A percentile compares a stretch with the other conserved stretches of the same genome.
Evolutionary conservation across 352 stramenopile genomes (phyloP).

Genomic region (Phytophthora melonis): DNA sequence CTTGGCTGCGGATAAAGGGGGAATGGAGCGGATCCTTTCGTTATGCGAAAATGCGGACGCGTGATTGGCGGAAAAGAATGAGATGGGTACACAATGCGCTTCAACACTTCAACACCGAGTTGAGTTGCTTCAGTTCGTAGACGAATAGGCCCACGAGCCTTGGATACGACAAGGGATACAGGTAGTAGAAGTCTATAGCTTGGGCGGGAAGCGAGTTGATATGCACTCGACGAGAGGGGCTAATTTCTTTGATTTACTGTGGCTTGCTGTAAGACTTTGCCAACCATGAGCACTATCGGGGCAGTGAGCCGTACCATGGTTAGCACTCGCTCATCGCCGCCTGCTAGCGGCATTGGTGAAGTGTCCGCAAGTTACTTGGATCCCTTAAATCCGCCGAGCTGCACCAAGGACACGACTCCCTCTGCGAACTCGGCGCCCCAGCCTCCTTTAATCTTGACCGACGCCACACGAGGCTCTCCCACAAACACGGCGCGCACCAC

Average conservation of each 20-base stretch:
- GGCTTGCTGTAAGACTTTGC: too few species aligned
- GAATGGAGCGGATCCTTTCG: not conserved
- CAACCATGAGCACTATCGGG: too few species aligned
- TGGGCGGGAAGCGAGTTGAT: too few species aligned
- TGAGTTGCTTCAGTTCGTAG: not conserved
- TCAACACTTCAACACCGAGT: not conserved
- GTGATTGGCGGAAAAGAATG: constrained; percentile 2
- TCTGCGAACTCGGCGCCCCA: constrained; percentile 77
- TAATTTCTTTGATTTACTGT: too few species aligned
- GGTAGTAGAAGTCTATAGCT: too few species aligned
- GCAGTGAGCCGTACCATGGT: too few species aligned
- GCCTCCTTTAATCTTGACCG: constrained; percentile 81
- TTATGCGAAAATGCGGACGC: not conserved
- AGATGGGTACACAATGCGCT: not conserved
- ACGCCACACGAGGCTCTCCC: constrained; percentile 77
- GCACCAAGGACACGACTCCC: constrained; percentile 65
- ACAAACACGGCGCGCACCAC: constrained; percentile 83
- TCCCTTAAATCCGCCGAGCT: constrained; percentile 74
- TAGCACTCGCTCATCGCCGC: not conserved
- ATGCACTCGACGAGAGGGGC: too few species aligned
- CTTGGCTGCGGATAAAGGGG: not conserved
- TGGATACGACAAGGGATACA: too few species aligned
- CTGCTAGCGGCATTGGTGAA: not conserved
- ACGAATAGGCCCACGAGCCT: too few species aligned
- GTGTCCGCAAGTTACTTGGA: constrained; percentile 24